phyloP scores from a whole-genome alignment of 345 rosid species.

The Sonneratia caseolaris region DNA sequence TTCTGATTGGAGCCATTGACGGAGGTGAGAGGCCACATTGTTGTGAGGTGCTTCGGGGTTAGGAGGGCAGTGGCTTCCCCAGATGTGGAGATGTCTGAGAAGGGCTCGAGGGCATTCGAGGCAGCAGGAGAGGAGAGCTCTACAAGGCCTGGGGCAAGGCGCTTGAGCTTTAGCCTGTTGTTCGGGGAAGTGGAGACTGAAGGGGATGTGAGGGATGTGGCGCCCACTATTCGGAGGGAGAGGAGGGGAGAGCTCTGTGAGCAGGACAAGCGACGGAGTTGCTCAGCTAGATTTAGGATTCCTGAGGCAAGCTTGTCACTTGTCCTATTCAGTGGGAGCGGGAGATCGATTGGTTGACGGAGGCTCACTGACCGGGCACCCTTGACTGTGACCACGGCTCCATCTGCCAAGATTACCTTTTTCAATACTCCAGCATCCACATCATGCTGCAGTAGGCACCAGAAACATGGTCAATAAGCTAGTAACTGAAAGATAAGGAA shows the following conservation, averaged over 20 bases:
- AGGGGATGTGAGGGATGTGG: slow-evolving; percentile 62
- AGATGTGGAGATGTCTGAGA: slow-evolving; percentile 22
- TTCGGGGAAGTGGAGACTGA: slow-evolving; percentile 33
- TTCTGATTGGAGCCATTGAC: slow-evolving; percentile 66
- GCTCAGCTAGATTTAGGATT: slow-evolving; percentile 72
- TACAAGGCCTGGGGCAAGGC: slow-evolving; percentile 84
- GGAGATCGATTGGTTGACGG: slow-evolving; percentile 77
- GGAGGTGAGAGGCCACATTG: slow-evolving; percentile 89
- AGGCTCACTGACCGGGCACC: slow-evolving; percentile 95
- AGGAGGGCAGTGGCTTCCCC: slow-evolving; percentile 40
- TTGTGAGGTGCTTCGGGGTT: slow-evolving; percentile 60
- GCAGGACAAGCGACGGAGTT: slow-evolving; percentile 47
- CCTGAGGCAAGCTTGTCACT: slow-evolving; percentile 66
- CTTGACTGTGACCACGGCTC: slow-evolving; percentile 79
- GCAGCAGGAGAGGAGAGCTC: slow-evolving; percentile 48
- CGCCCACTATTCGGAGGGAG: slow-evolving; percentile 88
- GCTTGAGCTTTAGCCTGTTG: slow-evolving; percentile 73
- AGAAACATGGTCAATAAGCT: not conserved
- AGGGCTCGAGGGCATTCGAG: slow-evolving; percentile 24
- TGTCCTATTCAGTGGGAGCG: slow-evolving; percentile 62
- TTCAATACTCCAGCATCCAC: slow-evolving; percentile 92
- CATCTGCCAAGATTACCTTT: slow-evolving; percentile 83
- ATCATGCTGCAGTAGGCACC: slow-evolving; percentile 57
- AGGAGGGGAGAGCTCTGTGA: slow-evolving; percentile 43
- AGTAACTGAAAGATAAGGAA: not conserved